phyloP scores from a whole-genome alignment of 768 basidiomycete species.

The Mycena amicta region DNA sequence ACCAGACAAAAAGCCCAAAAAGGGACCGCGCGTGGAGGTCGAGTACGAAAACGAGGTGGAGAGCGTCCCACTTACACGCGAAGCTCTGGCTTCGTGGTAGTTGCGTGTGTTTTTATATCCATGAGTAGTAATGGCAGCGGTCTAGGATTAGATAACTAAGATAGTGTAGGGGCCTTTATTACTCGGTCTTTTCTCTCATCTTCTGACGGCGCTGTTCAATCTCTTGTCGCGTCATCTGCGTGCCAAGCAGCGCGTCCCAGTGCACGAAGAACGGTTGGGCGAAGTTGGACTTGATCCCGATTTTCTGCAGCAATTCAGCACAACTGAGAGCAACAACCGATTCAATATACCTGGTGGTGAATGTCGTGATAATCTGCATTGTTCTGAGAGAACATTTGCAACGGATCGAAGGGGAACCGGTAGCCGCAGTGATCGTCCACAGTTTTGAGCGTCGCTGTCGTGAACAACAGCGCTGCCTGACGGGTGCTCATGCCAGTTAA shows the following conservation, averaged over 20 bases:
- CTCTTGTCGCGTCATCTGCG: slow-evolving; percentile 76
- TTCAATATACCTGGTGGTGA: slow-evolving; percentile 79
- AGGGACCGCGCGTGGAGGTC: slow-evolving; percentile 85
- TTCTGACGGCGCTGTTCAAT: slow-evolving; percentile 54
- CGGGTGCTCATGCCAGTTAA: slow-evolving; percentile 71
- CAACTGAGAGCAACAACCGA: not conserved
- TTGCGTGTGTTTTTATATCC: slow-evolving; percentile 17
- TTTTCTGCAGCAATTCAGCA: slow-evolving; percentile 41
- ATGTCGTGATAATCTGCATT: slow-evolving; percentile 98
- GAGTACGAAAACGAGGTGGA: slow-evolving; percentile 96
- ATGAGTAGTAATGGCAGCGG: slow-evolving; percentile 12
- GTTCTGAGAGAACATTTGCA: slow-evolving; percentile 83
- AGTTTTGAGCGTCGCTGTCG: slow-evolving; percentile 84
- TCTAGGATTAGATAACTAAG: not conserved
- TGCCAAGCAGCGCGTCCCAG: slow-evolving; percentile 87
- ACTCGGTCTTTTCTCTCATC: slow-evolving; percentile 33
- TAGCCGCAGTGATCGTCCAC: slow-evolving; percentile 97
- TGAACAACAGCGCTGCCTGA: slow-evolving; percentile 84
- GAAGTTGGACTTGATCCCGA: slow-evolving; percentile 95
- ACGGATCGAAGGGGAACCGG: slow-evolving; percentile 84
- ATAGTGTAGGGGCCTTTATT: slow-evolving; percentile 1
- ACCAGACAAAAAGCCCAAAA: slow-evolving; percentile 62
- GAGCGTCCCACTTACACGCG: slow-evolving; percentile 56
- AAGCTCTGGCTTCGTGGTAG: slow-evolving; percentile 58
- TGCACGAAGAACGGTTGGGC: slow-evolving; percentile 95